Evolutionary conservation across 345 rosid species (phyloP), one percentile per base, ranked within the genome.

Genomic region (Nephelium lappaceum): DNA sequence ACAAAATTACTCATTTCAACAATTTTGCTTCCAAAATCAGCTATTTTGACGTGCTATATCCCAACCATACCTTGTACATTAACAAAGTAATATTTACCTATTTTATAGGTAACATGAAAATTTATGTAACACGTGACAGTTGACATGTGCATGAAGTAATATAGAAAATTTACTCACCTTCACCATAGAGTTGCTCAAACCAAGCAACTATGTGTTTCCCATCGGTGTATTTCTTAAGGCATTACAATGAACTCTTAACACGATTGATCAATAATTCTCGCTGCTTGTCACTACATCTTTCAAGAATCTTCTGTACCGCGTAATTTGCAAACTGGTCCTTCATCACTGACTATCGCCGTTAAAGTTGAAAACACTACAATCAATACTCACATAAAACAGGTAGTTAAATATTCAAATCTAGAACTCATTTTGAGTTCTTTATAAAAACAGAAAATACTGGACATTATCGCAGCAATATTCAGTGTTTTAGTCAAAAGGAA

Each of bases 151-250:
- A n/a, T n/a, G n/a, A n/a, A n/a, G n/a, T n/a, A n/a, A n/a, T n/a
- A n/a, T n/a, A n/a, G 64, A 51, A 68, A 77, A 79, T 41, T 71
- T 36, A 60, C 76, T 4, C 25, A 94, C 99, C 98, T 93, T 94
- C 97, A 39, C 93, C 94, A 69, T 86, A 89, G 47, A 90, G 93
- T 79, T 92, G 98, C 83, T 97, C 98, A 75, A 91, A 93, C 57
- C 98, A 89, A 74, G 98, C 90, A 80, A 93, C 99, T 11, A 97
- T 97, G 87, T 97, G 99, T 83, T 97, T 97, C 83, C 98, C 98
- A 6, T 94, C 94, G 4, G 98, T 97, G 83, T 97, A 97, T 78
- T 94, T 94, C 91, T 89, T 87, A 97, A 80, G 76, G 98, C 97
- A 80, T 87, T 76, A 68, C 91, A 90, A 90, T 97, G 93, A 70